Percentiles rank a stretch among this genome's conserved stretches.
Evolutionary conservation across 768 basidiomycete genomes (phyloP).

Genomic region (Lactarius evosmus): DNA sequence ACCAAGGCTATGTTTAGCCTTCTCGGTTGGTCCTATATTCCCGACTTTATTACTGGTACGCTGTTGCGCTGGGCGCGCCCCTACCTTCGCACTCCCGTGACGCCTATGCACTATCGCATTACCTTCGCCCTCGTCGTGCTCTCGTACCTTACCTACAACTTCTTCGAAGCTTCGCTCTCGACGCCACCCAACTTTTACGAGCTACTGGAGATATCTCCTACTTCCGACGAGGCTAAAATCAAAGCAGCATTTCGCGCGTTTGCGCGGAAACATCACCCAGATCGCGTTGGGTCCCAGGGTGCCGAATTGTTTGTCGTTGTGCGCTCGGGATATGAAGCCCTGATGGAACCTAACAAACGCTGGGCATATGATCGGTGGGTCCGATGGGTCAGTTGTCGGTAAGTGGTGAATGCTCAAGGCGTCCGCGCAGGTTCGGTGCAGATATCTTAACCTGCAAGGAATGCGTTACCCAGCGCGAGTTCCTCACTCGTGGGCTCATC

Average conservation of each 20-base stretch:
- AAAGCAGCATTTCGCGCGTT: conserved; percentile 74
- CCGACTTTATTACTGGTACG: conserved; percentile 55
- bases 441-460: conserved; percentile 64
- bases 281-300: conserved; percentile 59
- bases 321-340: conserved; percentile 70
- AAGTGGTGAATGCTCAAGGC: conserved; percentile 5
- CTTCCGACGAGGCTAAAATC: conserved; percentile 62
- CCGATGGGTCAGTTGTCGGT: background rate
- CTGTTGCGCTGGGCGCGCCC: conserved; percentile 38
- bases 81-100: conserved; percentile 20
- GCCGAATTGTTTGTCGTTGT: conserved; percentile 67
- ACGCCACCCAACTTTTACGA: conserved; percentile 77
- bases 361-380: conserved; percentile 84
- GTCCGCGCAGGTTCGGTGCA: conserved; percentile 63
- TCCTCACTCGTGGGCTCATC: conserved; percentile 60
- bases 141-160: conserved; percentile 62
- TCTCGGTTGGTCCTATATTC: conserved; percentile 64
- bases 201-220: conserved; percentile 57
- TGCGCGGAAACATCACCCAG: conserved; percentile 73
- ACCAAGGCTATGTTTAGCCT: conserved; percentile 41
- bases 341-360: conserved; percentile 71
- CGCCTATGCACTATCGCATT: conserved; percentile 53
- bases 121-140: conserved; percentile 62
- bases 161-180: conserved; percentile 53
- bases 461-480: conserved; percentile 68